Base-by-base conservation (phyloP, 768 basidiomycete genomes). In the Termitomyces bulborhizus region DNA sequence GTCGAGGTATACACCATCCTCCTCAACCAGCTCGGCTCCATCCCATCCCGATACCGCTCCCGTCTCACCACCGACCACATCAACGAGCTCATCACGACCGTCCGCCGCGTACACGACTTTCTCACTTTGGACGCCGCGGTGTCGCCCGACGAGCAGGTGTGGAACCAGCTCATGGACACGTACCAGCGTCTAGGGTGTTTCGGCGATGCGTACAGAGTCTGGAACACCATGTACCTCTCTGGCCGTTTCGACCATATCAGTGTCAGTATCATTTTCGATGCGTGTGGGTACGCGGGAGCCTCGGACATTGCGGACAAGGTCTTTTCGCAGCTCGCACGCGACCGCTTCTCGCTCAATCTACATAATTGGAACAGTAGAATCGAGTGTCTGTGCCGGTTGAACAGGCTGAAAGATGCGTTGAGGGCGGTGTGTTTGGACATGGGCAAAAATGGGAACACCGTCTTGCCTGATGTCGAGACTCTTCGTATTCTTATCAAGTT, bases 141-240 rank as follows among this genome's bases (percentile, higher is more conserved):
- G 54, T 78, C 85, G 8, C 87, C 91, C 2, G 86, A 93, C 46
- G 66, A 73, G 8, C 68, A 73, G 3, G 74, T 93, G 12, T 85
- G 88, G 79, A 95, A 93, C 65, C 82, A 90, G 63, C 72, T 97
- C 57, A 91, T 97, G 88, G 83, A 91, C 67, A 85, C 90, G 0
- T 98, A 95, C 69, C 84, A 89, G 62, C 85, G 84, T n/a, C 75
- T 86, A 6, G 84, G 83, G 4, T 83, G 82, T 56, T 88, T 86
- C 57, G 72, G 71, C 1, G 87, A 90, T 55, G 84, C 88, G 15
- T 86, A 82, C 61, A 77, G 84, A 36, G 77, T 96, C 3, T 98
- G 93, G 92, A 84, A 93, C 64, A 75, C 76, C 65, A 77, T 91
- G 68, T 80, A 79, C 63, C 62, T 82, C 42, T 72, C 81, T n/a